Percentiles rank a stretch among this genome's conserved stretches.
Conservation (phyloP, 2,329 filamentous ascomycete genomes). For the Claviceps quebecensis region DNA sequence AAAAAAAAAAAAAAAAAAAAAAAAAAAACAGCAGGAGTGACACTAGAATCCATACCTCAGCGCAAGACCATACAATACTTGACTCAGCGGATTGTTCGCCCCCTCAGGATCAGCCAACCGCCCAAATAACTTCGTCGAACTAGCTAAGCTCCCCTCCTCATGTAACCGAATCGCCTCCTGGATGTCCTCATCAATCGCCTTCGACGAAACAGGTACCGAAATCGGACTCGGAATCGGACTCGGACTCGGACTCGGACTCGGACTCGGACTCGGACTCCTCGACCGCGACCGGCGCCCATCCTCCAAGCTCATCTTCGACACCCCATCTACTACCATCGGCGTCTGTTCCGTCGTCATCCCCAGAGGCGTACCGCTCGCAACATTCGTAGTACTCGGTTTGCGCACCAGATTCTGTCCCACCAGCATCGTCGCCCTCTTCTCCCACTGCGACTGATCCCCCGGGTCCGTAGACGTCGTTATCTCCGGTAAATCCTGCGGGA, state of each 20-base stretch:
- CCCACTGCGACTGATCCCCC: constrained; percentile 64
- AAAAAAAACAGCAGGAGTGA: neutral
- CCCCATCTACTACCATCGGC: constrained; percentile 10
- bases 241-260: neutral
- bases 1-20: neutral
- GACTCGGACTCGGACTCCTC: neutral
- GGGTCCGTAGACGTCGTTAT: constrained; percentile 39
- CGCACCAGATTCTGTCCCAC: constrained; percentile 45
- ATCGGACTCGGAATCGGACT: constrained; percentile 6
- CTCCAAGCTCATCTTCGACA: constrained; percentile 14
- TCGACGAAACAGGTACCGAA: constrained; percentile 27
- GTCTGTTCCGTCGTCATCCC: too few relatives aligned
- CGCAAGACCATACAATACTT: constrained; percentile 90
- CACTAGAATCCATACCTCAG: constrained; percentile 46
- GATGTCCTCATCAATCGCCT: constrained; percentile 55
- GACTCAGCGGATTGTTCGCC: constrained; percentile 82
- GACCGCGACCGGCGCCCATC: neutral
- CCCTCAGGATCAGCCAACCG: constrained; percentile 69
- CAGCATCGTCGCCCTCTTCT: constrained; percentile 81
- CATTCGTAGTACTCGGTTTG: constrained; percentile 24
- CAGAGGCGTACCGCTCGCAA: too few relatives aligned
- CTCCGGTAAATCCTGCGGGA: constrained; percentile 68
- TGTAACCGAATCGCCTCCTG: constrained; percentile 93
- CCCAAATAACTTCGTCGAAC: constrained; percentile 76
- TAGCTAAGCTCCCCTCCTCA: constrained; percentile 64